Base-by-base conservation (phyloP, 345 rosid species). In the Syzygium aromaticum region DNA sequence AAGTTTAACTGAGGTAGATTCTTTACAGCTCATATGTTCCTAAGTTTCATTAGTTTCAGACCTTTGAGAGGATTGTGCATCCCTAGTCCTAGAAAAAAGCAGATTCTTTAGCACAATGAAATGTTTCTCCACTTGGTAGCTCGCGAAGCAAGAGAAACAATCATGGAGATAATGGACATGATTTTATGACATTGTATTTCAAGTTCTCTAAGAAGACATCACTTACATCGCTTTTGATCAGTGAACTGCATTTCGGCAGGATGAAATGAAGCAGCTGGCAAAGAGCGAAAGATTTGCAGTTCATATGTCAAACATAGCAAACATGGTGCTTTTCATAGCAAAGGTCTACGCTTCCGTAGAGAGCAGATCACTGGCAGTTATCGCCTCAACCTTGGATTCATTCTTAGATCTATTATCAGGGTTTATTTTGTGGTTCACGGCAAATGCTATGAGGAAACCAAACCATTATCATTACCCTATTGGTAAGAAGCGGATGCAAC, bases 401-500 rank as follows among this genome's bases (percentile, higher is more conserved):
- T 94, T 96, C 63, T 87, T 96, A 90, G 98, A 96, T 90, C 96
- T 96, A 59, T 86, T 96, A 84, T 95, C 98, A 28, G 98, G 98
- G 7, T 95, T 96, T 86, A 96, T 96, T 82, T 91, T 96, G 53
- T 95, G 98, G 98, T 96, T 96, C 90, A 95, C 98, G 43, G 91
- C 97, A 28, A 56, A 94, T 88, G 96, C 97, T 86, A 96, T 96
- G 98, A 94, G 86, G 25, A 94, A 90, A 22, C 98, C 96, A n/a
- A 96, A 96, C 87, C 94, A 91, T 1, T 94, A 91, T 86, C 88
- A 84, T 86, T 95, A 95, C 89, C 98, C 98, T 8, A 94, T 96
- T 77, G 98, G 98, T 30, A 96, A 95, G 91, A 93, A 91, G 67
- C 90, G 97, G 86, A 96, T 96, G 98, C 98, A 96, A 57, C 98